Conservation (phyloP, 805 yeast genomes). For the Suhomyces kilbournensis region DNA sequence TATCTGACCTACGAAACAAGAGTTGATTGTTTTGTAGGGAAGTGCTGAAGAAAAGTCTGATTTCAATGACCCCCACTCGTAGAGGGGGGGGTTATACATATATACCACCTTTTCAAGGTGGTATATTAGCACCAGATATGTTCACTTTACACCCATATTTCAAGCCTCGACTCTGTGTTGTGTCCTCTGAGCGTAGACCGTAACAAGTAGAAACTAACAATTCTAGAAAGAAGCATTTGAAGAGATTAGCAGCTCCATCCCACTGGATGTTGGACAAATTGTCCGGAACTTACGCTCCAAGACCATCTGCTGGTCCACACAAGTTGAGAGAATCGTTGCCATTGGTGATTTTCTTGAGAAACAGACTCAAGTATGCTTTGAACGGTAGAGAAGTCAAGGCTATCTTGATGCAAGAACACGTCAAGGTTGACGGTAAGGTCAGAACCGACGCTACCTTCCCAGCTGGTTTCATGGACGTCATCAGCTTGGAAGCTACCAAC, state of each 20-base stretch:
- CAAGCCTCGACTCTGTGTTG: not conserved
- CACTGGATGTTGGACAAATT: conserved; percentile 99
- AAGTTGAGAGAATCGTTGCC: conserved; percentile 41
- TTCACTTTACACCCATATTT: not conserved
- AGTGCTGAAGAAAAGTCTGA: too few species aligned
- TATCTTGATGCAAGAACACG: conserved; percentile 32
- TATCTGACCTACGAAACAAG: not conserved
- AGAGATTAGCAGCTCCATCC: conserved; percentile 99
- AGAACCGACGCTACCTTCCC: conserved; percentile 99
- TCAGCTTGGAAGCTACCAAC: conserved; percentile 94
- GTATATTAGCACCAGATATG: not conserved
- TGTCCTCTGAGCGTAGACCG: conserved; percentile 1
- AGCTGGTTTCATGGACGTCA: conserved; percentile 99
- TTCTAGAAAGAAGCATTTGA: conserved; percentile 91
- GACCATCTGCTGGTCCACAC: conserved; percentile 99
- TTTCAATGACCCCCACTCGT: too few species aligned
- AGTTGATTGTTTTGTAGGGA: too few species aligned
- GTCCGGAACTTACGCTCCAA: conserved; percentile 99
- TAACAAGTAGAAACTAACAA: conserved; percentile 22
- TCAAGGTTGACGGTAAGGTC: conserved; percentile 92
- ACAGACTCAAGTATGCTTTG: conserved; percentile 34
- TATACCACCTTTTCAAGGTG: too few species aligned
- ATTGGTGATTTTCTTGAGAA: conserved; percentile 31
- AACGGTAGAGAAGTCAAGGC: conserved; percentile 36
- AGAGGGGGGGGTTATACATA: too few species aligned